Evolutionary conservation across 495 filamentous ascomycete species (phyloP).

Genomic region (Aspergillus nidulans): DNA sequence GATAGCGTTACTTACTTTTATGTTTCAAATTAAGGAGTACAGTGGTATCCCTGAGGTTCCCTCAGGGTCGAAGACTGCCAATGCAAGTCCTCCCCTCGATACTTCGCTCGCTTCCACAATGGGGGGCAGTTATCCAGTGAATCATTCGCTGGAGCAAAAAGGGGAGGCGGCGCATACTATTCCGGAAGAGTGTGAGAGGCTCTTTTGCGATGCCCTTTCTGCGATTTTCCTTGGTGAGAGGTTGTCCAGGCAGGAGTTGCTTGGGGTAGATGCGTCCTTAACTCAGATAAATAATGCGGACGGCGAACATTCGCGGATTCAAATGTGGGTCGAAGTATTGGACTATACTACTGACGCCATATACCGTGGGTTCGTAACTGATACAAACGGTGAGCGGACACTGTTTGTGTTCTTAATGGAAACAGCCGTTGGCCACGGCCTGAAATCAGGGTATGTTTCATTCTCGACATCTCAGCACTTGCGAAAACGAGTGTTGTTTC

Average conservation of each 20-base stretch:
- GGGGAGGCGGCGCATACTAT: conserved; percentile 92
- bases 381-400: conserved; percentile 57
- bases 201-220: conserved; percentile 93
- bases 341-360: conserved; percentile 79
- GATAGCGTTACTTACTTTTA: not conserved
- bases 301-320: conserved; percentile 35
- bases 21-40: conserved; percentile 55
- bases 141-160: conserved; percentile 48
- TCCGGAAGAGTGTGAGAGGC: conserved; percentile 99
- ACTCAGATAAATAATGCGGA: conserved; percentile 24
- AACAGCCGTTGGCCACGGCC: conserved; percentile 60
- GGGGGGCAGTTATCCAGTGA: conserved; percentile 47
- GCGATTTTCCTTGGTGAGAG: conserved; percentile 93
- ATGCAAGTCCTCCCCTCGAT: conserved; percentile 78
- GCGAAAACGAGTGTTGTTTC: not conserved
- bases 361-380: conserved; percentile 78
- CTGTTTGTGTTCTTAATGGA: conserved; percentile 87
- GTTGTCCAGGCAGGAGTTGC: conserved; percentile 57
- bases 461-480: too few relatives aligned
- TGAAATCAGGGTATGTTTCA: conserved; percentile 88
- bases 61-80: conserved; percentile 71
- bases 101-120: conserved; percentile 56
- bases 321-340: conserved; percentile 73
- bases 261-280: conserved; percentile 67
- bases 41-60: conserved; percentile 98